Conservation (phyloP, 2,329 filamentous ascomycete genomes). For the Fusarium coffeatum region DNA sequence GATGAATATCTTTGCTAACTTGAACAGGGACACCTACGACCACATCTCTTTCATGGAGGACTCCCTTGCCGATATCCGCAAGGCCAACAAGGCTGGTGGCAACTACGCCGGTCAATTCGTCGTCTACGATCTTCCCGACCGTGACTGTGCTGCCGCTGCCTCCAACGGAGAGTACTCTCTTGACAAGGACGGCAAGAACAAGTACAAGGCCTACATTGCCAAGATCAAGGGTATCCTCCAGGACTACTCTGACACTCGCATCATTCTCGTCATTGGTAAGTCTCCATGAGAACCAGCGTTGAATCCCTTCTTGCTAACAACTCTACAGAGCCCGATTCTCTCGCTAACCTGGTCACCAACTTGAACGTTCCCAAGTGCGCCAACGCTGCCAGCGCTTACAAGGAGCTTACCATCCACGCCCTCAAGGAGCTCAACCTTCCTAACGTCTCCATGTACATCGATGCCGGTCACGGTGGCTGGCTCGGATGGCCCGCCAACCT, state of each 20-base stretch:
- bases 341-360: slow-evolving; percentile 71
- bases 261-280: slow-evolving; percentile 59
- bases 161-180: slow-evolving; percentile 68
- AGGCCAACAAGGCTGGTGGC: slow-evolving; percentile 51
- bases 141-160: slow-evolving; percentile 67
- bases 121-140: slow-evolving; percentile 68
- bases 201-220: slow-evolving; percentile 68
- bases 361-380: slow-evolving; percentile 62
- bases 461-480: slow-evolving; percentile 69
- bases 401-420: slow-evolving; percentile 63
- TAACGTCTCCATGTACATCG: slow-evolving; percentile 69
- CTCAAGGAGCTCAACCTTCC: slow-evolving; percentile 63
- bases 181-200: slow-evolving; percentile 61
- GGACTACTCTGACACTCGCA: slow-evolving; percentile 57
- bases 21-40: slow-evolving; percentile 59
- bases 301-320: neutral
- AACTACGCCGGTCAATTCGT: slow-evolving; percentile 63
- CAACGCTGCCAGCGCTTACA: slow-evolving; percentile 60
- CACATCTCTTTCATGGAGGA: slow-evolving; percentile 61
- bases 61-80: slow-evolving; percentile 59
- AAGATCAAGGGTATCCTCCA: slow-evolving; percentile 57
- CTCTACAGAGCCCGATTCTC: slow-evolving; percentile 63
- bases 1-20: slow-evolving; percentile 13
- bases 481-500: slow-evolving; percentile 68
- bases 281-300: accelerated